phyloP scores from a whole-genome alignment of 768 basidiomycete species.

The Clavulina sp. region DNA sequence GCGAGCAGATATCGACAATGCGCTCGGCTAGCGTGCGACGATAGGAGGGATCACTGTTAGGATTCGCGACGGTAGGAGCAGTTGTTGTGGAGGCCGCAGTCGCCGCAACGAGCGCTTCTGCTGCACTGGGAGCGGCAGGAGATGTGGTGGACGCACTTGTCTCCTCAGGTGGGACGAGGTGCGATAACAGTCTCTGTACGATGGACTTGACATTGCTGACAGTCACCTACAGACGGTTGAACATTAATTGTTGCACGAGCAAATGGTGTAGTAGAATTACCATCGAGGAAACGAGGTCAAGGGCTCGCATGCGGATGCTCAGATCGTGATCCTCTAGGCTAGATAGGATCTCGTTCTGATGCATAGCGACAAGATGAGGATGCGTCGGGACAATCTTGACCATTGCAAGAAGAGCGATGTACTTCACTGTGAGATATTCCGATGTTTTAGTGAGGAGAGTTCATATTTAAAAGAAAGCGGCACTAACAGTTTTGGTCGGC shows the following conservation, averaged over 20 bases:
- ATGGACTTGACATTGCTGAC: slow-evolving; percentile 72
- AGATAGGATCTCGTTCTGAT: slow-evolving; percentile 78
- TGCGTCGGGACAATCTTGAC: slow-evolving; percentile 90
- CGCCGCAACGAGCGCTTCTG: slow-evolving; percentile 13
- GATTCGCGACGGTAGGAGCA: slow-evolving; percentile 30
- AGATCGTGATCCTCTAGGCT: slow-evolving; percentile 89
- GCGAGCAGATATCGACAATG: slow-evolving; percentile 74
- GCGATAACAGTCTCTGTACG: slow-evolving; percentile 74
- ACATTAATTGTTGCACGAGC: background rate
- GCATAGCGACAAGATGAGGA: slow-evolving; percentile 73
- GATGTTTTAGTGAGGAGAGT: background rate
- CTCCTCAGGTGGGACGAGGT: slow-evolving; percentile 53
- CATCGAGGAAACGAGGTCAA: slow-evolving; percentile 89
- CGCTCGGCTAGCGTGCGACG: slow-evolving; percentile 65
- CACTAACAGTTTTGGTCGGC: slow-evolving; percentile 83
- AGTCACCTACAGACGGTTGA: slow-evolving; percentile 51
- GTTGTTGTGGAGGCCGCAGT: slow-evolving; percentile 9
- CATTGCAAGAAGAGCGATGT: slow-evolving; percentile 88
- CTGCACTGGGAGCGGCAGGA: slow-evolving; percentile 30
- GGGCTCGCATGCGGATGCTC: slow-evolving; percentile 87
- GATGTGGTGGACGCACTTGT: slow-evolving; percentile 23
- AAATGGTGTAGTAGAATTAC: slow-evolving; percentile 25
- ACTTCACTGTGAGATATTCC: slow-evolving; percentile 60
- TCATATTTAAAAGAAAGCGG: background rate
- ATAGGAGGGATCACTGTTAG: slow-evolving; percentile 74